Evolutionary conservation across 495 filamentous ascomycete species (phyloP).

Genomic region (Hamigera avellanea): DNA sequence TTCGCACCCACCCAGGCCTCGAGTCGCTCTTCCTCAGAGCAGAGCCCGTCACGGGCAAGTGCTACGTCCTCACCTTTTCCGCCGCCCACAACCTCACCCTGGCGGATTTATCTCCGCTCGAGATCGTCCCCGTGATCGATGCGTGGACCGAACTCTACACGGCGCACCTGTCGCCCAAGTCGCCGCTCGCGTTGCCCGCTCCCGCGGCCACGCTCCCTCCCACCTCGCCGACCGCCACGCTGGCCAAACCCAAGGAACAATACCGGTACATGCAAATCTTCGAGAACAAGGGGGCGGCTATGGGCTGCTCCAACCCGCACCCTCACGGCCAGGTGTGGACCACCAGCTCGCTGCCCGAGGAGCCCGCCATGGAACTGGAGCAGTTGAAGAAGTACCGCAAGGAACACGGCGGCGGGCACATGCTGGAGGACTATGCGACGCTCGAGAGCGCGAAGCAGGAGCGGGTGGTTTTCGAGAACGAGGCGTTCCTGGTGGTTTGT

Average conservation of each 20-base stretch:
- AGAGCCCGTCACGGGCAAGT: conserved; percentile 84
- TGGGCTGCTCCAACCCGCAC: conserved; percentile 98
- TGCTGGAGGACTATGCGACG: conserved; percentile 78
- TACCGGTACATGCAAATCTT: conserved; percentile 99
- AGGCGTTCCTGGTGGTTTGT: conserved; percentile 68
- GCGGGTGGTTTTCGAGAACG: conserved; percentile 79
- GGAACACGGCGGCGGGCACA: conserved; percentile 56
- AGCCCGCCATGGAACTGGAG: conserved; percentile 65
- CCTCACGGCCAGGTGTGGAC: conserved; percentile 97
- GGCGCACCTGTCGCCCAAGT: conserved; percentile 60
- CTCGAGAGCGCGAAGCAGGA: conserved; percentile 74
- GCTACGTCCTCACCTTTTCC: conserved; percentile 93
- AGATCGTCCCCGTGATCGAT: conserved; percentile 66
- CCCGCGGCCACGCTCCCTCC: conserved; percentile 38
- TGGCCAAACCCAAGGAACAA: conserved; percentile 54
- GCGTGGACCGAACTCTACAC: conserved; percentile 87
- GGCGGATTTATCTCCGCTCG: conserved; percentile 60
- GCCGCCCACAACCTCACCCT: conserved; percentile 83
- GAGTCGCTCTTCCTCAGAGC: conserved; percentile 74
- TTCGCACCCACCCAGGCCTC: conserved; percentile 41
- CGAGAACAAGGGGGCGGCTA: conserved; percentile 95
- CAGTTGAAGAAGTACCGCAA: conserved; percentile 65
- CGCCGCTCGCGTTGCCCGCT: conserved; percentile 46
- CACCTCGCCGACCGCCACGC: conserved; percentile 27
- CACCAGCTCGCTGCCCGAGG: conserved; percentile 78